phyloP scores from a whole-genome alignment of 257 asterid species.

The Solanum peruvianum region DNA sequence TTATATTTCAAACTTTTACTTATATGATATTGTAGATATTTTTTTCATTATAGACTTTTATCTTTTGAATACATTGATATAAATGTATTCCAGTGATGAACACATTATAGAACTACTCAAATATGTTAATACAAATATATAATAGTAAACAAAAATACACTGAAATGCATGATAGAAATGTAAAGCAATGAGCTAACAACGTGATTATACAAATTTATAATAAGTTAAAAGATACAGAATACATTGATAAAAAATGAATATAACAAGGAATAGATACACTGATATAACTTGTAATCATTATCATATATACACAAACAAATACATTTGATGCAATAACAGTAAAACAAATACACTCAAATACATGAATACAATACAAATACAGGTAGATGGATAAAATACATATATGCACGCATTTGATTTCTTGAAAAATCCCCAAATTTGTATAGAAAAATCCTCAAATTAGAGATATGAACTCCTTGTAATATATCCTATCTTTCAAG shows the following conservation, averaged over 20 bases:
- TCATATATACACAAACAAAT: background rate
- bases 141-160: background rate
- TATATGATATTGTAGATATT: too few species aligned
- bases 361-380: background rate
- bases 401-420: too few species aligned
- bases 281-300: background rate
- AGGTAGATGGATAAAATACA: background rate
- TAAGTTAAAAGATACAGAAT: background rate
- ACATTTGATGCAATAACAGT: background rate
- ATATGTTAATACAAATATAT: too few species aligned
- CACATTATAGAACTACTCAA: too few species aligned
- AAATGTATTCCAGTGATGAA: too few species aligned
- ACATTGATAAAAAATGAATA: background rate
- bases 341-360: background rate
- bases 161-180: background rate
- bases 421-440: background rate
- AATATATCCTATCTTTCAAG: too few species aligned
- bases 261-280: background rate
- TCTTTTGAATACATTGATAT: too few species aligned
- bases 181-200: background rate
- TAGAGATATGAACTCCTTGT: background rate
- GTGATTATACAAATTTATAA: background rate
- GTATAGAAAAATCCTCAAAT: background rate
- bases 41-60: too few species aligned
- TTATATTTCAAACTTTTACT: background rate